Percentiles rank a stretch among this genome's conserved stretches.
phyloP scores from a whole-genome alignment of 2,329 filamentous ascomycete species.

The Talaromyces sp. region DNA sequence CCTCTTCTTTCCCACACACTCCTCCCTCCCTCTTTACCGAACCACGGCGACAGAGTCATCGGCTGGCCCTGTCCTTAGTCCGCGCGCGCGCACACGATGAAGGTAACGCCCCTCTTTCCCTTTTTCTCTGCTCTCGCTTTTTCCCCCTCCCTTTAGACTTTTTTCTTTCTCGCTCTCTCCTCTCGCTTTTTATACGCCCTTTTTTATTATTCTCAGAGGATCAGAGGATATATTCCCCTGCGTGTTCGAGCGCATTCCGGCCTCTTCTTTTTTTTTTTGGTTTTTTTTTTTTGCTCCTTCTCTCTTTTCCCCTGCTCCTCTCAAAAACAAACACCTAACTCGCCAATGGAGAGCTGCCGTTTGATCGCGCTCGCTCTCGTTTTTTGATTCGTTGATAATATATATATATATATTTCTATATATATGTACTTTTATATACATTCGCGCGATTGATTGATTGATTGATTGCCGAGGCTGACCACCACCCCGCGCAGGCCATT shows the following conservation, averaged over 20 bases:
- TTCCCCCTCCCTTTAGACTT: background rate
- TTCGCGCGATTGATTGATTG: background rate
- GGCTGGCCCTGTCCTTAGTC: background rate
- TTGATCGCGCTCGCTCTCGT: background rate
- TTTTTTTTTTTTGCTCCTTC: constrained; percentile 4
- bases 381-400: background rate
- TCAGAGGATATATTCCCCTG: background rate
- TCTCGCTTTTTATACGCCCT: background rate
- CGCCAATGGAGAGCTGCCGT: background rate
- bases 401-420: background rate
- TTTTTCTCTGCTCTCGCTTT: constrained; percentile 8
- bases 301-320: constrained; percentile 6
- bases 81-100: background rate
- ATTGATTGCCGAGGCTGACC: background rate
- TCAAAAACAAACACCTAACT: background rate
- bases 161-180: constrained; percentile 1
- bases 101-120: constrained; percentile 12
- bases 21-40: background rate
- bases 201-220: background rate
- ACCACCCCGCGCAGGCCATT: constrained; percentile 56
- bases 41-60: background rate
- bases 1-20: background rate
- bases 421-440: background rate
- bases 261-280: background rate
- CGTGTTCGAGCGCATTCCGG: background rate